phyloP scores from a whole-genome alignment of 2,329 filamentous ascomycete genomes.

The Zymoseptoria passerinii region DNA sequence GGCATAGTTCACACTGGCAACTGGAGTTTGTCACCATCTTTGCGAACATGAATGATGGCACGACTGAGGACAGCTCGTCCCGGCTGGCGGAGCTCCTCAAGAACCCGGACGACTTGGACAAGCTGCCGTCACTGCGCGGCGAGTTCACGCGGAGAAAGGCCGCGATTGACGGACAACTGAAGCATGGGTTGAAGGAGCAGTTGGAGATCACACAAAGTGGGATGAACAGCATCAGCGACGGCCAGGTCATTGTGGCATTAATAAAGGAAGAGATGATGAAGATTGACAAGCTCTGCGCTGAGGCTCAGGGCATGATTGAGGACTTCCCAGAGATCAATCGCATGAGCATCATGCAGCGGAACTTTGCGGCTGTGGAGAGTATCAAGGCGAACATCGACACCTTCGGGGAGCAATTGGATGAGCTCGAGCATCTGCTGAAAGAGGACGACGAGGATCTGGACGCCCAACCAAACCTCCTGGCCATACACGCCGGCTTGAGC shows the following conservation, averaged over 20 bases:
- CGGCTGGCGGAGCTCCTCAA: constrained; percentile 89
- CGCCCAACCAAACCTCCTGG: constrained; percentile 84
- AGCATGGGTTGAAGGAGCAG: constrained; percentile 81
- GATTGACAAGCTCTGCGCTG: constrained; percentile 93
- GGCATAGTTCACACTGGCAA: neutral
- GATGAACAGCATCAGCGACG: constrained; percentile 80
- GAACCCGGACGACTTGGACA: constrained; percentile 94
- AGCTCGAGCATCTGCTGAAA: constrained; percentile 68
- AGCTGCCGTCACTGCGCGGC: constrained; percentile 78
- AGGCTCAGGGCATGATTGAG: constrained; percentile 93
- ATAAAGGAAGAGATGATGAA: constrained; percentile 99
- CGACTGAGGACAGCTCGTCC: constrained; percentile 27
- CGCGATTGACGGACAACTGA: constrained; percentile 82
- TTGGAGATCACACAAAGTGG: constrained; percentile 89
- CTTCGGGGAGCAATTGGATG: constrained; percentile 68
- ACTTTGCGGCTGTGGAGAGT: constrained; percentile 86
- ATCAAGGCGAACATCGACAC: constrained; percentile 87
- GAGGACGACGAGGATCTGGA: constrained; percentile 80
- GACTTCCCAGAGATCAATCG: constrained; percentile 92
- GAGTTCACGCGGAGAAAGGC: constrained; percentile 93
- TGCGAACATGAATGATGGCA: constrained; percentile 24
- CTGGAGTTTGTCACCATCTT: neutral
- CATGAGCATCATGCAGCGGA: constrained; percentile 88
- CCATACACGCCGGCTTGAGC: constrained; percentile 85
- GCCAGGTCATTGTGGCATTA: constrained; percentile 80